These are phyloP conservation scores for Cokeromyces recurvatus DNA, from an alignment of 371 early-diverging fungal species.

Conservation along the genomic window DNA sequence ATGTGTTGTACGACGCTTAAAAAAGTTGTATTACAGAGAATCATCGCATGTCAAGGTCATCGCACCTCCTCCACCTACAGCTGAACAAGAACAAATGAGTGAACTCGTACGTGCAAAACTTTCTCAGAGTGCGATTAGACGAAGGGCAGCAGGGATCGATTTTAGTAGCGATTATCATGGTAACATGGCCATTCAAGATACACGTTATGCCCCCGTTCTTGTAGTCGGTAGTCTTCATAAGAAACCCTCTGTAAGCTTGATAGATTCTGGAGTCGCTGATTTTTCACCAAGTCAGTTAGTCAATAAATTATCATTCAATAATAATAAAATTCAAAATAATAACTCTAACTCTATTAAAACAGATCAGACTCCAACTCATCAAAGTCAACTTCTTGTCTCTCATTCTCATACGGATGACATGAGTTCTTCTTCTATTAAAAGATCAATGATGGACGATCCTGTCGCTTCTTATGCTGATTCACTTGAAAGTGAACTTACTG, in stretches of 20 bases:
- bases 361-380: too few species aligned
- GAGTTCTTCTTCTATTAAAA: too few species aligned
- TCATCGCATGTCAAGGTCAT: constrained; percentile 29
- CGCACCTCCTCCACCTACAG: constrained; percentile 28
- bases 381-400: too few species aligned
- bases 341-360: too few species aligned
- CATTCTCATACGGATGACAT: too few species aligned
- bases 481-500: constrained; percentile 21
- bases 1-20: constrained; percentile 43
- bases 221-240: constrained; percentile 28
- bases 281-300: background rate
- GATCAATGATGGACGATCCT: constrained; percentile 7
- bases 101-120: constrained; percentile 29
- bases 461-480: too few species aligned
- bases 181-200: constrained; percentile 32
- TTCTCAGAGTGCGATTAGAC: constrained; percentile 21
- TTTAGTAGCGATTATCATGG: constrained; percentile 23
- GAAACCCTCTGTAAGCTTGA: constrained; percentile 4
- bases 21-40: constrained; percentile 33
- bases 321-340: background rate
- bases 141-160: constrained; percentile 17
- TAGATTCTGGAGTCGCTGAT: constrained; percentile 14
- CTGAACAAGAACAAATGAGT: constrained; percentile 25
- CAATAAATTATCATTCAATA: background rate
- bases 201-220: constrained; percentile 28